Evolutionary conservation across 1,284 basidiomycete genomes (phyloP).

Genomic region (Cystobasidium sp.): DNA sequence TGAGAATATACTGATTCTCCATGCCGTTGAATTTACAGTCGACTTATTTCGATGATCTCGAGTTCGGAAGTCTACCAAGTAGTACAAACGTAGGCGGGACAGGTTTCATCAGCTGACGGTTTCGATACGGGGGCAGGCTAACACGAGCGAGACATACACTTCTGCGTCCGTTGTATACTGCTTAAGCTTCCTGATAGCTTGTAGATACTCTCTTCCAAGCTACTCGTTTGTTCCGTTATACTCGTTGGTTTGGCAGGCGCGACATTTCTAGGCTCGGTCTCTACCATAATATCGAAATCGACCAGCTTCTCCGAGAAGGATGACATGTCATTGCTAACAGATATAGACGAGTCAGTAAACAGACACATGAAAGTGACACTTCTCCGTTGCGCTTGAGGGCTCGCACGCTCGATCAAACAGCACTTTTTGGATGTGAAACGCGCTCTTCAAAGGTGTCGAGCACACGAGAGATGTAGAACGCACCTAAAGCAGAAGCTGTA

Average conservation of each 20-base stretch:
- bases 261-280: conserved; percentile 83
- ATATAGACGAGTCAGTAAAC: conserved; percentile 53
- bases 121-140: not conserved
- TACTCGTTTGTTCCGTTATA: conserved; percentile 83
- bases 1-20: conserved; percentile 51
- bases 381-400: too few species aligned
- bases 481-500: conserved; percentile 91
- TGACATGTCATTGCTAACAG: conserved; percentile 77
- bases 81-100: not conserved
- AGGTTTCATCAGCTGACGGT: not conserved
- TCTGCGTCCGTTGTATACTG: conserved; percentile 86
- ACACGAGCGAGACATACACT: conserved; percentile 65
- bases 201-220: conserved; percentile 90
- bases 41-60: conserved; percentile 48
- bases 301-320: conserved; percentile 87
- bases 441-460: not conserved
- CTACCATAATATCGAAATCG: conserved; percentile 72
- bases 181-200: conserved; percentile 80
- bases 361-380: too few species aligned
- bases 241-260: conserved; percentile 69
- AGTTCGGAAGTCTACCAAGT: conserved; percentile 41
- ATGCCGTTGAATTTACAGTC: conserved; percentile 51
- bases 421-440: not conserved
- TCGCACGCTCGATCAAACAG: not conserved
- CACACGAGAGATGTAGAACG: not conserved